Conservation (phyloP, 2,329 filamentous ascomycete species). For the Stachybotrys chlorohalonatus region DNA sequence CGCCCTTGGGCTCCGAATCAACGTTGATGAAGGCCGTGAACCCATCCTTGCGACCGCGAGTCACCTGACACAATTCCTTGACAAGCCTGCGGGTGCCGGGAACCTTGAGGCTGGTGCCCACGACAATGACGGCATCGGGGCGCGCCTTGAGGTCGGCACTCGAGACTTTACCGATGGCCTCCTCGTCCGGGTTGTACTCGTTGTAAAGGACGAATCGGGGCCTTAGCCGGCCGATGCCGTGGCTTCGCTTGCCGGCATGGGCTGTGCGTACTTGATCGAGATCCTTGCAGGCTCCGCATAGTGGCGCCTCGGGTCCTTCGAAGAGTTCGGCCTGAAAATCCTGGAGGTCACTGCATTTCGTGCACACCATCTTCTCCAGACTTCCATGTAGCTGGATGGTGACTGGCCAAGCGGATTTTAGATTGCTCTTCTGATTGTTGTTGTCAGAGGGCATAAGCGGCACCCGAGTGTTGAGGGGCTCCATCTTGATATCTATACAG, state of each 20-base stretch:
- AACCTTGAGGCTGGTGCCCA: conserved; percentile 91
- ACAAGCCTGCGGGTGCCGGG: conserved; percentile 85
- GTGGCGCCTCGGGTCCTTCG: conserved; percentile 71
- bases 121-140: conserved; percentile 88
- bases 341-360: conserved; percentile 73
- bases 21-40: conserved; percentile 93
- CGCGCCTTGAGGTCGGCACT: conserved; percentile 75
- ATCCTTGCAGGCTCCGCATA: conserved; percentile 65
- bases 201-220: conserved; percentile 97
- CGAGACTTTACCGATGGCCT: conserved; percentile 88
- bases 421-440: not conserved
- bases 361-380: conserved; percentile 92
- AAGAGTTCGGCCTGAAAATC: conserved; percentile 75
- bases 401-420: conserved; percentile 82
- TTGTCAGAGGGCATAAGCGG: conserved; percentile 51
- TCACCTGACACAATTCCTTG: conserved; percentile 80
- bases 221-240: conserved; percentile 81
- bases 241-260: conserved; percentile 77
- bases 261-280: conserved; percentile 68
- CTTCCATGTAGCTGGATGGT: conserved; percentile 93
- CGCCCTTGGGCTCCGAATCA: conserved; percentile 71
- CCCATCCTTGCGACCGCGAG: conserved; percentile 73
- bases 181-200: conserved; percentile 91
- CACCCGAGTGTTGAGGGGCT: conserved; percentile 69
- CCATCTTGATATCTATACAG: conserved; percentile 78